Evolutionary conservation across 257 asterid genomes (phyloP).

Genomic region (Plantago major): DNA sequence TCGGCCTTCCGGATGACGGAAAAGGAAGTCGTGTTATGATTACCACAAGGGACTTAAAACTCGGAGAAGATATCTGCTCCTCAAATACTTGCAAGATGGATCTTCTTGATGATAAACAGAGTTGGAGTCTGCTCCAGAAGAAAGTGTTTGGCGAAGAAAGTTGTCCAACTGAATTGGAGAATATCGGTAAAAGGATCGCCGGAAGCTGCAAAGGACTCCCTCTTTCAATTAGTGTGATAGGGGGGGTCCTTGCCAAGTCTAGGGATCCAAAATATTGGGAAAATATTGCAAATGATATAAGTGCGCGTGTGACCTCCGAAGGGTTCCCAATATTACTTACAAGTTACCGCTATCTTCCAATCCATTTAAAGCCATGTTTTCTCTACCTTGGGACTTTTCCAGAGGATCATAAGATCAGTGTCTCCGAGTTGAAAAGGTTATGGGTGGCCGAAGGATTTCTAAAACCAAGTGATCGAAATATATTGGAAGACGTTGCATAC

Average conservation of each 20-base stretch:
- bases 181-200: not conserved
- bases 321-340: not conserved
- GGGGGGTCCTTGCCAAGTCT: conserved; percentile 1
- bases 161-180: not conserved
- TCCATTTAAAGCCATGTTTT: not conserved
- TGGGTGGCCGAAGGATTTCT: conserved; percentile 1
- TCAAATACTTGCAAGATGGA: not conserved
- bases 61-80: too few species aligned
- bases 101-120: not conserved
- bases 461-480: not conserved
- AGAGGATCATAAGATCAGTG: not conserved
- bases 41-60: too few species aligned
- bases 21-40: too few species aligned
- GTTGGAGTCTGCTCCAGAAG: not conserved
- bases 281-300: not conserved
- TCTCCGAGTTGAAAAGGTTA: not conserved
- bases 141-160: not conserved
- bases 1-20: too few species aligned
- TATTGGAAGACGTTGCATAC: not conserved
- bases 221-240: conserved; percentile 1
- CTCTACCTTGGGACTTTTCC: not conserved
- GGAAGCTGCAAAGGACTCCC: not conserved
- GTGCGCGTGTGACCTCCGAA: not conserved
- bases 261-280: not conserved
- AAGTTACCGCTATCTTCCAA: not conserved